Percentiles rank a stretch among this genome's conserved stretches.
phyloP scores from a whole-genome alignment of 129 eudicot genomes.

The Sambucus nigra region DNA sequence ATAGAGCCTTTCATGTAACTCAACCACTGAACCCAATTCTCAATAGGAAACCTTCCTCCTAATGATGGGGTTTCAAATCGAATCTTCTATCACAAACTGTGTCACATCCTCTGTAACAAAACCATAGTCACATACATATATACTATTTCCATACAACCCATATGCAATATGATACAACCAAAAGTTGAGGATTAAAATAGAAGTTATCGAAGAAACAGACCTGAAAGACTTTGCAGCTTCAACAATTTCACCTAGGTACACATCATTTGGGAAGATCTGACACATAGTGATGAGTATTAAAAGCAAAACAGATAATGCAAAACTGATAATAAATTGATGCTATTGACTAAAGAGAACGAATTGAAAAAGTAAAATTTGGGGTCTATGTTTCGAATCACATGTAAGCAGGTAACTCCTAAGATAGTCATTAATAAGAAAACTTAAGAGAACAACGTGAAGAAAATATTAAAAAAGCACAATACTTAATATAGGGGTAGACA shows the following conservation, averaged over 20 bases:
- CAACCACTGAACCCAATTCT: too few species aligned
- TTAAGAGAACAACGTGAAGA: background rate
- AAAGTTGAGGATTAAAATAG: background rate
- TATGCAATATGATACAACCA: background rate
- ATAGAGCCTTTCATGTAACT: too few species aligned
- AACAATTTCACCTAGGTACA: slow-evolving; percentile 60
- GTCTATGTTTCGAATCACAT: background rate
- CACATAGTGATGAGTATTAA: slow-evolving; percentile 12
- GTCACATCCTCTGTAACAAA: too few species aligned
- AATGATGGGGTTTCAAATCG: too few species aligned
- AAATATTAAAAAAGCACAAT: background rate
- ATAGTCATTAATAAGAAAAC: background rate
- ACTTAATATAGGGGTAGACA: background rate
- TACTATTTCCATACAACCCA: background rate
- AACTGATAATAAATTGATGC: background rate
- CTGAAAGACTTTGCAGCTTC: slow-evolving; percentile 63
- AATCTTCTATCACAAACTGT: too few species aligned
- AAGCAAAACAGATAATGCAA: background rate
- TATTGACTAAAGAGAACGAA: background rate
- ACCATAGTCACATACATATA: too few species aligned
- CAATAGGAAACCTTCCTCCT: too few species aligned
- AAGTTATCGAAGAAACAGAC: slow-evolving; percentile 25
- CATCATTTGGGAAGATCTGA: slow-evolving; percentile 87
- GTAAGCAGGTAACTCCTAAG: background rate
- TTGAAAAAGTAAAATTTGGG: background rate